These are phyloP conservation scores for Wallemia ichthyophaga DNA, from an alignment of 1,284 basidiomycete genomes.

Conservation along the genomic window DNA sequence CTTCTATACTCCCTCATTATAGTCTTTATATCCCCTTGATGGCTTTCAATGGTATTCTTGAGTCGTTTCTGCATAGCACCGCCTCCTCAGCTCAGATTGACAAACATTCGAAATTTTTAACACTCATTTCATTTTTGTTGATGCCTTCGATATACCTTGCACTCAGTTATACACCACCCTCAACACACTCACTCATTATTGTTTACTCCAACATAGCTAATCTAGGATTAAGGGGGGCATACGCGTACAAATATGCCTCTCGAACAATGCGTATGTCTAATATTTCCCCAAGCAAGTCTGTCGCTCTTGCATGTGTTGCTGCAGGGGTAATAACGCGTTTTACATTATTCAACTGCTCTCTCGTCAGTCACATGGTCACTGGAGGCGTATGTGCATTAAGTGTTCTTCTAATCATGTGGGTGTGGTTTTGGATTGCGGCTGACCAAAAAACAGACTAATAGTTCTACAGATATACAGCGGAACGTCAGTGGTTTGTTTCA, in stretches of 20 bases:
- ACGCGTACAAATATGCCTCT: background rate
- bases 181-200: background rate
- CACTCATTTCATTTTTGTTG: slow-evolving; percentile 3
- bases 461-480: too few species aligned
- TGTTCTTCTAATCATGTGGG: background rate
- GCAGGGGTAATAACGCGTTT: background rate
- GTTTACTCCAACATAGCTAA: background rate
- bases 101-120: slow-evolving; percentile 26
- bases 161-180: background rate
- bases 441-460: too few species aligned
- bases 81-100: slow-evolving; percentile 32
- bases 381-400: background rate
- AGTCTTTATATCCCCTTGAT: slow-evolving; percentile 58
- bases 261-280: background rate
- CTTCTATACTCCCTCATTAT: slow-evolving; percentile 41
- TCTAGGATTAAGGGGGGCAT: background rate
- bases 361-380: background rate
- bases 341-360: background rate
- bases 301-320: background rate
- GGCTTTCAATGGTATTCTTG: slow-evolving; percentile 58
- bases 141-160: background rate
- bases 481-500: too few species aligned
- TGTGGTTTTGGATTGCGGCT: background rate
- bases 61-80: slow-evolving; percentile 57
- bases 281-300: background rate